Evolutionary conservation across 176 grass and related monocot species (phyloP), one percentile per base, ranked within the genome.

Genomic region (Saccharum officinarum): DNA sequence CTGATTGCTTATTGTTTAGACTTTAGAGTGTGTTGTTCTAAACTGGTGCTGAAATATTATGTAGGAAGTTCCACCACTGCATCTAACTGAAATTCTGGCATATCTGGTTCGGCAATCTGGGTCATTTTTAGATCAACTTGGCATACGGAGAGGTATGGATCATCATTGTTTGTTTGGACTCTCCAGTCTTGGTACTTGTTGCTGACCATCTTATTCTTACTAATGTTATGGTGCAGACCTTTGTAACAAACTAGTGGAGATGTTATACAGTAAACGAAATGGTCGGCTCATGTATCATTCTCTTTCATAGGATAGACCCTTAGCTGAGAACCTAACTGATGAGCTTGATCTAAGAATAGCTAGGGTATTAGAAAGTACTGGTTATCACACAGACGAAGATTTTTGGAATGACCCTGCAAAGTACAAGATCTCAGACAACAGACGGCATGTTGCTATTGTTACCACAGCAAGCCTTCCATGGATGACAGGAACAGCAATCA

Each of bases 401-500:
- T 92, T 90, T 71, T 85, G 82, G 85, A 84, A 78, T 12, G 87
- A 95, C 45, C 82, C 77, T 69, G 60, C 52, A 67, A 95, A 90
- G 67, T 69, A 80, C 73, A 77, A 90, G 52, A 77, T 78, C 59
- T 75, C 70, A 69, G 90, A 95, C 64, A 83, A 86, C 71, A 93
- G 91, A 42, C 86, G 89, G 8, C 93, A 95, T 90, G 71, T 98
- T 90, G 91, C 96, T 46, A 95, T 98, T 78, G 83, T 98, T 61
- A 98, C 91, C 54, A 98, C 96, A 49, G 93, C 93, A 72, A 98
- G 96, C 79, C 91, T 98, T 84, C 96, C 96, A 78, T 98, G 96
- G 96, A 92, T 98, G 96, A 98, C 96, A 52, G 96, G 96, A 65
- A 98, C 96, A 88, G 86, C 96, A 74, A 92, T 98, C 14, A 98